These are phyloP conservation scores for Chaetomium strumarium DNA, from an alignment of 2,329 filamentous ascomycete genomes.

Conservation along the genomic window DNA sequence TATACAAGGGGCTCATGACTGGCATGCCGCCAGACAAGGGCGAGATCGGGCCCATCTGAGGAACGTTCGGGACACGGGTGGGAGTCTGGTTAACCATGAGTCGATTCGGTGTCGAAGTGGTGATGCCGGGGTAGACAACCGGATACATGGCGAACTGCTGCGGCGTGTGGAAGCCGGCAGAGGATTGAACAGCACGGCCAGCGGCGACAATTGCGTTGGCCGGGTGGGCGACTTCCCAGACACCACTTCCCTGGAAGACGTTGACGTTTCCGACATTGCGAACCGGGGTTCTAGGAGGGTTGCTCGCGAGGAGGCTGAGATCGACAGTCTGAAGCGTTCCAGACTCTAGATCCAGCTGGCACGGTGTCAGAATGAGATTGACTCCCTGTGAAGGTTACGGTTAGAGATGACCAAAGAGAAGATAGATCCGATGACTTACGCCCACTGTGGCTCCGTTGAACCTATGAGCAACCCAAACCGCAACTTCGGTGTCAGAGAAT, in stretches of 20 bases:
- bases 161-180: constrained; percentile 26
- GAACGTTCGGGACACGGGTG: constrained; percentile 25
- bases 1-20: constrained; percentile 27
- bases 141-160: constrained; percentile 34
- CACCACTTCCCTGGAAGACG: constrained; percentile 15
- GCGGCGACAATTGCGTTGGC: constrained; percentile 23
- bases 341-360: constrained; percentile 2
- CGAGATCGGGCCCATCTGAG: constrained; percentile 24
- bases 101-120: constrained; percentile 24
- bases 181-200: constrained; percentile 22
- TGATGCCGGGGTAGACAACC: constrained; percentile 31
- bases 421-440: constrained; percentile 27
- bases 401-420: background rate
- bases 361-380: constrained; percentile 15
- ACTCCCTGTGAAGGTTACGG: constrained; percentile 13
- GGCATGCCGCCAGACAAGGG: constrained; percentile 19
- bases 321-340: constrained; percentile 2
- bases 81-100: constrained; percentile 33
- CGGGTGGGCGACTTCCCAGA: constrained; percentile 14
- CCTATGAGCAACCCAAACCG: constrained; percentile 35
- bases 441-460: constrained; percentile 35
- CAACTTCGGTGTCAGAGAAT: constrained; percentile 45
- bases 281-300: background rate
- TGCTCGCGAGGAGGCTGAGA: background rate
- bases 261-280: constrained; percentile 12